Evolutionary conservation across 1,284 basidiomycete species (phyloP).

Genomic region (Cerrena zonata): DNA sequence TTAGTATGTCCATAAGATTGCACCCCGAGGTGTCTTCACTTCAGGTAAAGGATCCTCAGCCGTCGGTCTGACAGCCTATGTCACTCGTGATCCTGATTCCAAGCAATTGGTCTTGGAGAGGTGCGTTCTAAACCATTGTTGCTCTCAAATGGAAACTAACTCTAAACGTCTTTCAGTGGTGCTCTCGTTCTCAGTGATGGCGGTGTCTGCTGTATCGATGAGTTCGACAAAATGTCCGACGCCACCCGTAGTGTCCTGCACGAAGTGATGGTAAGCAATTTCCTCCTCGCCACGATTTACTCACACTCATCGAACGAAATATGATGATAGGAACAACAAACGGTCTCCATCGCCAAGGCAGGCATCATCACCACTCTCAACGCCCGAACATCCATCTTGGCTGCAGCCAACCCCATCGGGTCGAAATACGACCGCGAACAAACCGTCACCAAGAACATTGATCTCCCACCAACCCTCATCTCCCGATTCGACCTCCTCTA

Average conservation of each 20-base stretch:
- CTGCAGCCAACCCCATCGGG: conserved; percentile 94
- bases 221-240: conserved; percentile 99
- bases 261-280: conserved; percentile 86
- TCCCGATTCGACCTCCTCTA: conserved; percentile 98
- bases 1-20: conserved; percentile 97
- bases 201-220: conserved; percentile 98
- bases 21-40: conserved; percentile 92
- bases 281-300: background rate
- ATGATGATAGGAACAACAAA: conserved; percentile 87
- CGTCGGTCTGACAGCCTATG: conserved; percentile 96
- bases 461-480: conserved; percentile 94
- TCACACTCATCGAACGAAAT: background rate
- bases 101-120: conserved; percentile 97
- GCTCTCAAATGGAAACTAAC: background rate
- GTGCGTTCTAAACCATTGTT: conserved; percentile 34
- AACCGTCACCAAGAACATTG: conserved; percentile 83
- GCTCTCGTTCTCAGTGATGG: conserved; percentile 95
- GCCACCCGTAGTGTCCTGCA: conserved; percentile 93
- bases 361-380: conserved; percentile 99
- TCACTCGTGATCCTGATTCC: conserved; percentile 95
- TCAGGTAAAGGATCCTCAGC: conserved; percentile 97
- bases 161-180: conserved; percentile 50
- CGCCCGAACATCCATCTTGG: conserved; percentile 92
- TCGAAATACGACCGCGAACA: conserved; percentile 89
- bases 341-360: conserved; percentile 98